Base-by-base conservation (phyloP, 257 asterid genomes). In the Cruciata laevipes region DNA sequence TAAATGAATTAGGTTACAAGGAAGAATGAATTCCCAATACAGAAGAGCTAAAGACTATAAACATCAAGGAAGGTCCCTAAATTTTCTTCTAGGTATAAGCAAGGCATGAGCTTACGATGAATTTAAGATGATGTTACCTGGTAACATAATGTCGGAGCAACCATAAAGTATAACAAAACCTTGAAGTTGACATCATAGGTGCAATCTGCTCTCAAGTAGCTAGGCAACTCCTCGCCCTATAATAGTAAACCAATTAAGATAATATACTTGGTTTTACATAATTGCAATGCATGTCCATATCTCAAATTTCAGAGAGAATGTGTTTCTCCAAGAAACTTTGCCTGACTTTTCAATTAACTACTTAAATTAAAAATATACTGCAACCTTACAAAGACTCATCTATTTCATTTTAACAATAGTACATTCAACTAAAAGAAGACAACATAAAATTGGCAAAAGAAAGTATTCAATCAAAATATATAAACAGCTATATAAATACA, bases 81-180 rank as follows among this genome's bases (percentile, higher is more conserved):
- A 64, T n/a, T 21, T 5, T 11, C 38, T n/a, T n/a, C n/a, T n/a
- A n/a, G n/a, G n/a, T n/a, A n/a, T n/a, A n/a, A n/a, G n/a, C n/a
- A n/a, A n/a, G n/a, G n/a, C n/a, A n/a, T n/a, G n/a, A n/a, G n/a
- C n/a, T n/a, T n/a, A n/a, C n/a, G n/a, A n/a, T n/a, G n/a, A n/a
- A n/a, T n/a, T n/a, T n/a, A n/a, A n/a, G n/a, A n/a, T n/a, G n/a
- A n/a, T n/a, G n/a, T n/a, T n/a, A n/a, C n/a, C n/a, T n/a, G n/a
- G n/a, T n/a, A n/a, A n/a, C n/a, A n/a, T n/a, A n/a, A n/a, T n/a
- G n/a, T n/a, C n/a, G n/a, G n/a, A n/a, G n/a, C n/a, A n/a, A n/a
- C n/a, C n/a, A n/a, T n/a, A n/a, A n/a, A 25, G 11, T n/a, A 94
- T 49, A 52, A 88, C 77, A 94, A 76, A 82, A 91, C 85, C 86